phyloP scores from a whole-genome alignment of 2,329 filamentous ascomycete species.

The Lachnellula arida region DNA sequence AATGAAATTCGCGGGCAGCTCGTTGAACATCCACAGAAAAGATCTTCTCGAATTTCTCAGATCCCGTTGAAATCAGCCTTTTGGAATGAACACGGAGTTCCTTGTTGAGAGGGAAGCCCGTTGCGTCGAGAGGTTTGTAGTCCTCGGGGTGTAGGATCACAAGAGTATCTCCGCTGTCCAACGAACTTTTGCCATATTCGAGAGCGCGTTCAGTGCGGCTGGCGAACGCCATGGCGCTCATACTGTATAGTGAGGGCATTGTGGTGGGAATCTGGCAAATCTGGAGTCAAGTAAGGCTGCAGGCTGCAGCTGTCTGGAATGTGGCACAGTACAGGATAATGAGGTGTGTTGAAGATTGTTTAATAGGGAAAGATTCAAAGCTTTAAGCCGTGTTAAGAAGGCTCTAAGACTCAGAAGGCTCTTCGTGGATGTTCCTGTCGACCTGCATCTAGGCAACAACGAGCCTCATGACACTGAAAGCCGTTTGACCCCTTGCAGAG shows the following conservation, averaged over 20 bases:
- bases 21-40: slow-evolving; percentile 40
- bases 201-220: neutral
- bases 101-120: slow-evolving; percentile 27
- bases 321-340: neutral
- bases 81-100: slow-evolving; percentile 43
- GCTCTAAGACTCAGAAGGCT: neutral
- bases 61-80: slow-evolving; percentile 43
- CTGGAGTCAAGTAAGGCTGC: neutral
- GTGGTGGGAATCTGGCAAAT: neutral
- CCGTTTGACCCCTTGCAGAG: neutral
- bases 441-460: neutral
- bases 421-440: neutral
- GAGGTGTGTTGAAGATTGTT: neutral
- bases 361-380: neutral
- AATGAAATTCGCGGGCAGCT: slow-evolving; percentile 34
- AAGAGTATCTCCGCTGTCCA: slow-evolving; percentile 38
- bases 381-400: neutral
- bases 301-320: neutral
- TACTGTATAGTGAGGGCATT: neutral
- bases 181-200: neutral
- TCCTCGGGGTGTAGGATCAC: slow-evolving; percentile 37
- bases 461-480: neutral
- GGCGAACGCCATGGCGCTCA: neutral
- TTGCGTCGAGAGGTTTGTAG: slow-evolving; percentile 20
- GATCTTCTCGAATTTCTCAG: slow-evolving; percentile 43